These are phyloP conservation scores for Moringa oleifera DNA, from an alignment of 345 rosid genomes.

Conservation along the genomic window DNA sequence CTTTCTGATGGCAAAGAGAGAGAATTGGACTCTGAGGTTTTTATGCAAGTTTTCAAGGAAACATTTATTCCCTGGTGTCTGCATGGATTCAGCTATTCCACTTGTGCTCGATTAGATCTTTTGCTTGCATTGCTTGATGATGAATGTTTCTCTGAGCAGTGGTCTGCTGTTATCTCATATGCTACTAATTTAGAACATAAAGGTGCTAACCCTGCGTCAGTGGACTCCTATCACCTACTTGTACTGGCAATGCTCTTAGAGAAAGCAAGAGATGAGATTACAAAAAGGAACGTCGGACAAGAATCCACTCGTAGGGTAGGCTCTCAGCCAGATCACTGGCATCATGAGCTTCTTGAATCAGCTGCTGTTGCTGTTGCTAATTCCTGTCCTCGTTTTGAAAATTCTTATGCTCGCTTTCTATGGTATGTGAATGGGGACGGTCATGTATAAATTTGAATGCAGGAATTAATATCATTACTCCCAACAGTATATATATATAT, in stretches of 20 bases:
- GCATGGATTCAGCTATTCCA: constrained; percentile 38
- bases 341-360: constrained; percentile 73
- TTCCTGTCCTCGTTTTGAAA: constrained; percentile 35
- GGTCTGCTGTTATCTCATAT: constrained; percentile 56
- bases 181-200: constrained; percentile 35
- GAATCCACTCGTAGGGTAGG: constrained; percentile 33
- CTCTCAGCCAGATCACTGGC: constrained; percentile 60
- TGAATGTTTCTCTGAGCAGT: constrained; percentile 71
- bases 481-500: too few relatives aligned
- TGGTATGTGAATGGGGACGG: constrained; percentile 39
- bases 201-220: constrained; percentile 24
- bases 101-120: constrained; percentile 59
- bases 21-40: constrained; percentile 37
- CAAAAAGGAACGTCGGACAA: constrained; percentile 32
- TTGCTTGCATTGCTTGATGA: constrained; percentile 73
- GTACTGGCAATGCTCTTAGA: constrained; percentile 59
- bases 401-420: constrained; percentile 50
- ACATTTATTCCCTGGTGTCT: constrained; percentile 87
- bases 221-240: constrained; percentile 30
- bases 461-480: neutral
- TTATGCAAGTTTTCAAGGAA: constrained; percentile 53
- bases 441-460: neutral
- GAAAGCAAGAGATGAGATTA: constrained; percentile 58
- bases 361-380: constrained; percentile 48
- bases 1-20: constrained; percentile 28